Evolutionary conservation across 2,329 filamentous ascomycete genomes (phyloP), one percentile per base, ranked within the genome.

Genomic region (Kalaharituber pfeilii): DNA sequence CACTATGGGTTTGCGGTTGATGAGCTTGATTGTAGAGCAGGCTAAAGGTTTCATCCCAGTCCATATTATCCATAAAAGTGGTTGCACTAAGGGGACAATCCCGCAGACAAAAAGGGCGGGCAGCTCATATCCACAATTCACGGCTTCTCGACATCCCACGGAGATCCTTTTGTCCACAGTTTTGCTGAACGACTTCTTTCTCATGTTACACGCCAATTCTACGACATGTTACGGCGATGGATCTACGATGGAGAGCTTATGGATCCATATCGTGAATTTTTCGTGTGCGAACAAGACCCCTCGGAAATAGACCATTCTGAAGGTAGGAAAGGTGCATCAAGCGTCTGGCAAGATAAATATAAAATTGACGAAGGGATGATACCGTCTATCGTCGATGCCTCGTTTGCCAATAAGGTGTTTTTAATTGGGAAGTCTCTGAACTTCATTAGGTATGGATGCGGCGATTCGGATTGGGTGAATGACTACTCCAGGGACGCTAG

Each of bases 261-360:
- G n/a, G 91, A 98, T 68, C 91, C 93, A 0, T 95, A 88, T 64
- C 76, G 80, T 54, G 91, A 98, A 65, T 98, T 98, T 69, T 96
- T 98, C 64, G 88, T 98, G 20, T 80, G 80, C 20, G 86, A 95
- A 66, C 86, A 89, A 62, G 77, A 81, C 52, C 74, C 78, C 4
- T 54, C 52, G 33, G 54, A 53, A 69, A 70, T 47, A 69, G 73
- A 44, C 65, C 67, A 27, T 67, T 15, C 20, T 25, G 49, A 49
- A 39, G 60, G 58, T n/a, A 42, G 28, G 36, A 67, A 45, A 65
- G 45, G 39, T 9, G 71, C 27, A 62, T 88, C 83, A 33, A 95
- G 88, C 61, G 88, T 96, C 1, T 98, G 91, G 91, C 88, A 96
- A 67, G 87, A 94, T 68, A 96, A 96, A 67, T 98, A 94, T 69